Evolutionary conservation across 768 basidiomycete genomes (phyloP), one percentile per base, ranked within the genome.

Genomic region (Melanogaster broomeanus): DNA sequence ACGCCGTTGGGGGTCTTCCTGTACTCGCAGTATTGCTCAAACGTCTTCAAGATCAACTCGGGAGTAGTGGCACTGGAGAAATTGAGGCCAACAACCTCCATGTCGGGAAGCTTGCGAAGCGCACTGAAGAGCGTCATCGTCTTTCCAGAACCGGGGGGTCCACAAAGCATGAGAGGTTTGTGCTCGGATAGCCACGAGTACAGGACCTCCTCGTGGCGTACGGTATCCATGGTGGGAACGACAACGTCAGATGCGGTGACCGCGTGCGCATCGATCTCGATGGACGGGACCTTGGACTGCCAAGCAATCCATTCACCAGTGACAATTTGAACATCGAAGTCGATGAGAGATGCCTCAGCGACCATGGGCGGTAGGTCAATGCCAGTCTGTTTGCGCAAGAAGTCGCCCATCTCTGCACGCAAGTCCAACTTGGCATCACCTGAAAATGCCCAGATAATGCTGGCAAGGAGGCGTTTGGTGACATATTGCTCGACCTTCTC

Each of bases 51-150:
- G 55, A 99, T 96, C 25, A 99, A 81, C 65, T 98, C 97, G 0
- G 97, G 97, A 1, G 94, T 98, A 0, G 97, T 98, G 16, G 97
- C 97, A 67, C 93, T 97, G 28, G 97, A 99, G 72, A 99, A 99
- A 73, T 99, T 99, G 60, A 99, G 84, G 42, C 97, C 97, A 59
- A 98, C 95, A 40, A 98, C 93, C 64, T 99, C 97, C 88, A 99
- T 94, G 71, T 98, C 93, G 2, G 97, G 95, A 34, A 98, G 81
- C 69, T 98, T 98, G 51, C 97, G 86, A 27, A 99, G 80, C 10
- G 97, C 97, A 60, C 93, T 97, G 75, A 99, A 98, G 18, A 99
- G 77, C 0, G 97, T 98, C 97, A 99, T 99, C 7, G 97, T 99
- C 75, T 99, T 99, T 21, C 97, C 97, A 19, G 97, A 98, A 65